Evolutionary conservation across 2,329 filamentous ascomycete species (phyloP).

Genomic region (Botrytis medusae): DNA sequence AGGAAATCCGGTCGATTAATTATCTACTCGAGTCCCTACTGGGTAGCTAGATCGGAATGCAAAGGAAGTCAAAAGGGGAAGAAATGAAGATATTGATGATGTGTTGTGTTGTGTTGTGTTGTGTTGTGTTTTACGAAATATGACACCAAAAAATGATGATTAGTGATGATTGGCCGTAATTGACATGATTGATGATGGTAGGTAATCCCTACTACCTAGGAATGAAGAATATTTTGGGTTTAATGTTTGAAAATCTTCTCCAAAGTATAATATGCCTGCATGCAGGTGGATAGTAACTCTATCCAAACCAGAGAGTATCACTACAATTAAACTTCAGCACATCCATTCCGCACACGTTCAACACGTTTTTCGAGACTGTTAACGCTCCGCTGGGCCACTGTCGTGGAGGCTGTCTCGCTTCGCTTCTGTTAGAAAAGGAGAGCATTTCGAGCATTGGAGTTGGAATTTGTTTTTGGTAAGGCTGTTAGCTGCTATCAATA

Average conservation of each 20-base stretch:
- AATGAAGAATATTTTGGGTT: background rate
- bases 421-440: background rate
- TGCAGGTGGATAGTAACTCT: background rate
- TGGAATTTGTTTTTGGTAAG: background rate
- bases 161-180: background rate
- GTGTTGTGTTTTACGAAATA: background rate
- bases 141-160: background rate
- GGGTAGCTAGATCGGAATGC: background rate
- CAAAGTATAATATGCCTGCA: too few relatives aligned
- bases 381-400: background rate
- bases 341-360: background rate
- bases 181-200: background rate
- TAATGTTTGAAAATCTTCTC: too few relatives aligned
- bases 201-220: background rate
- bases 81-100: conserved; percentile 8
- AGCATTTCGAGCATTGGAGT: background rate
- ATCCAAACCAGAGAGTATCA: background rate
- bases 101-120: background rate
- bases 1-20: background rate
- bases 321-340: background rate
- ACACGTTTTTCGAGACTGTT: background rate
- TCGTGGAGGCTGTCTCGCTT: background rate
- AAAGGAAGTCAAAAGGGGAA: background rate
- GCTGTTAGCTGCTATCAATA: background rate
- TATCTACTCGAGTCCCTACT: background rate